Conservation (phyloP, 371 early-diverging fungal species). For the Mucor lusitanicus region DNA sequence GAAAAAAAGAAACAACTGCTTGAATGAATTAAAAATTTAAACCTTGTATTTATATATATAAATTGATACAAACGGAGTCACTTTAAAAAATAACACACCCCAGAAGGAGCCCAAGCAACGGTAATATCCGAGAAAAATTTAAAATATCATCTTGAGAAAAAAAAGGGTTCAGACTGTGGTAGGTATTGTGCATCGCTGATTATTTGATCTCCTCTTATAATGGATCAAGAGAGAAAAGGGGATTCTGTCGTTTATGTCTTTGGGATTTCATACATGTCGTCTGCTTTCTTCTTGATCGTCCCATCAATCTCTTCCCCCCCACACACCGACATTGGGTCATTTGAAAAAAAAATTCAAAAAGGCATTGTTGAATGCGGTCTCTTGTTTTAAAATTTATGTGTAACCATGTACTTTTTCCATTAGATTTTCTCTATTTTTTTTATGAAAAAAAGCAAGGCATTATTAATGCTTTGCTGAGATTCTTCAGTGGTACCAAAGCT, state of each 20-base stretch:
- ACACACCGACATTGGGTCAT: neutral
- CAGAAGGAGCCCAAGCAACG: slow-evolving; percentile 15
- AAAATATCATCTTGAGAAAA: slow-evolving; percentile 1
- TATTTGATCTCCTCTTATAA: slow-evolving; percentile 20
- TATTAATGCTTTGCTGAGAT: neutral
- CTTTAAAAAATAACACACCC: slow-evolving; percentile 14
- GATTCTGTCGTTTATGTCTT: neutral
- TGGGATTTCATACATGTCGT: neutral
- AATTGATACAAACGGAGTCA: slow-evolving; percentile 12
- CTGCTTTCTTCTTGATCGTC: neutral
- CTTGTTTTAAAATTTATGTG: neutral
- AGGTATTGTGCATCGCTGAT: neutral
- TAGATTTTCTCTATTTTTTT: neutral
- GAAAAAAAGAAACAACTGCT: slow-evolving; percentile 7
- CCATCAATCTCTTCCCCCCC: neutral
- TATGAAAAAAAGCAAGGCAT: neutral
- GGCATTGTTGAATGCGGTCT: neutral
- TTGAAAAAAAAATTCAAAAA: neutral
- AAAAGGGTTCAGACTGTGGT: slow-evolving; percentile 6
- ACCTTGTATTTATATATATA: slow-evolving; percentile 8
- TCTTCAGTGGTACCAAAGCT: neutral
- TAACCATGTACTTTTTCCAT: neutral
- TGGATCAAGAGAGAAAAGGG: neutral
- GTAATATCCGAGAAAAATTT: slow-evolving; percentile 10
- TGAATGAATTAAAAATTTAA: neutral